Evolutionary conservation across 768 basidiomycete species (phyloP).

Genomic region (Hysterangium stoloniferum): DNA sequence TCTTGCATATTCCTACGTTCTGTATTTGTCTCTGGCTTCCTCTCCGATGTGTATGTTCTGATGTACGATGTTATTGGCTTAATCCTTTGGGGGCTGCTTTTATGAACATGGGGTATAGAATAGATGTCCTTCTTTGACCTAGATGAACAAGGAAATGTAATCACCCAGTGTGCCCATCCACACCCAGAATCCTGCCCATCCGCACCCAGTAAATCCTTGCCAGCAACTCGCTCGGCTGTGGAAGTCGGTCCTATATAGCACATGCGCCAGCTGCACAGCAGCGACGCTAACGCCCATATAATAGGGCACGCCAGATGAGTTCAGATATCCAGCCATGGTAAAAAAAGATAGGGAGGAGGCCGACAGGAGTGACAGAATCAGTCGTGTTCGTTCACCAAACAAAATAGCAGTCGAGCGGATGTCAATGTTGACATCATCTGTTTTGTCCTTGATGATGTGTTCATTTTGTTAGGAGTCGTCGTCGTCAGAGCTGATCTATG

Average conservation of each 20-base stretch:
- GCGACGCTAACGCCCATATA: conserved; percentile 72
- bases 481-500: not conserved
- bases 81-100: not conserved
- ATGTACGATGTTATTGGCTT: not conserved
- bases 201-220: conserved; percentile 82
- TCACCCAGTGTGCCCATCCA: conserved; percentile 77
- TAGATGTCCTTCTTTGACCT: not conserved
- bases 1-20: not conserved
- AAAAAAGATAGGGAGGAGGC: conserved; percentile 65
- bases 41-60: not conserved
- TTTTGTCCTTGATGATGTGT: conserved; percentile 62
- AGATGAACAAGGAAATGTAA: conserved; percentile 33
- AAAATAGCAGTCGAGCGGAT: conserved; percentile 93
- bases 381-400: conserved; percentile 70
- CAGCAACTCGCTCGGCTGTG: conserved; percentile 75
- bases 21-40: not conserved
- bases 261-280: conserved; percentile 66
- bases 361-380: conserved; percentile 70
- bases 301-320: conserved; percentile 69
- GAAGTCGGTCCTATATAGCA: conserved; percentile 70
- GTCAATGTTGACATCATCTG: conserved; percentile 77
- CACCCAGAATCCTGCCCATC: conserved; percentile 81
- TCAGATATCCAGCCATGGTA: conserved; percentile 72
- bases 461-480: not conserved
- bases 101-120: not conserved